These are phyloP conservation scores for Aegilops tauschii DNA, from an alignment of 176 grass and related monocot species.

Conservation along the genomic window DNA sequence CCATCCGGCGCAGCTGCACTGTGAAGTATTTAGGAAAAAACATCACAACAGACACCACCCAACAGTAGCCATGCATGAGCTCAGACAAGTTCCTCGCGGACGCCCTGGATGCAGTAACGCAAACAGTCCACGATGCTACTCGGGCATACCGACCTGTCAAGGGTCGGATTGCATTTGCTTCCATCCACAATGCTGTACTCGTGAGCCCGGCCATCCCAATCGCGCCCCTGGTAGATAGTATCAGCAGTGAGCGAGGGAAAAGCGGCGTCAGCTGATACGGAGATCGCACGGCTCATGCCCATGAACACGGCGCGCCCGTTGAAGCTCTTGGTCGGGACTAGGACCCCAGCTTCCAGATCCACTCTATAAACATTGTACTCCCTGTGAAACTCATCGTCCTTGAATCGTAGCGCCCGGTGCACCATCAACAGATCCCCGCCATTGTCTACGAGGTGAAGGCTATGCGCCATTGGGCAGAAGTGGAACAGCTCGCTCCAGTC, in stretches of 20 bases:
- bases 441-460: conserved; percentile 6
- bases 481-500: neutral
- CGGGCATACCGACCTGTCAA: too few relatives aligned
- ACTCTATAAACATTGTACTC: neutral
- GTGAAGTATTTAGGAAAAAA: too few relatives aligned
- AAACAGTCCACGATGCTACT: neutral
- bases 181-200: neutral
- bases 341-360: neutral
- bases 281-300: neutral
- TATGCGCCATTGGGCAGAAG: neutral
- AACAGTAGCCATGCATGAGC: too few relatives aligned
- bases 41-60: too few relatives aligned
- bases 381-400: neutral
- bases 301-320: neutral
- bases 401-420: neutral
- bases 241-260: neutral
- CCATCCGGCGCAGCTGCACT: too few relatives aligned
- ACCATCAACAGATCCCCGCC: neutral
- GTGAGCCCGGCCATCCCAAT: neutral
- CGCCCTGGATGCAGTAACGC: neutral
- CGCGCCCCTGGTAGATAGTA: neutral
- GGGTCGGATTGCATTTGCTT: neutral
- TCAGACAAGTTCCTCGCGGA: too few relatives aligned
- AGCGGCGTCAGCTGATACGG: neutral
- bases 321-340: neutral